phyloP scores from a whole-genome alignment of 768 basidiomycete genomes.

The Trametes villosa region DNA sequence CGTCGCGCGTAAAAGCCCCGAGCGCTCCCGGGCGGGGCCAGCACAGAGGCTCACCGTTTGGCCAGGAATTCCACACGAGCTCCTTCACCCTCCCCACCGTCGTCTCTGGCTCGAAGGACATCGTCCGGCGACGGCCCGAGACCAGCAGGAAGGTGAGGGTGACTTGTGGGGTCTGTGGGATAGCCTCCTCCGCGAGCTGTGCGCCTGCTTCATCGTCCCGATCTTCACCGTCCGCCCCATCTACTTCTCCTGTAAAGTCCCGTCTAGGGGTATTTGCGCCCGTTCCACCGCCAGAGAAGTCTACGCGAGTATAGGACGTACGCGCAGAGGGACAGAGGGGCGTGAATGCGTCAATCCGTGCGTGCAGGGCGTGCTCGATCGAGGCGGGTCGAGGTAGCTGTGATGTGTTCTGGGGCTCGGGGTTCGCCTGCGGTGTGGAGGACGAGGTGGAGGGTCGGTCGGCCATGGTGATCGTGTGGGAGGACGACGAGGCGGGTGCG shows the following conservation, averaged over 20 bases:
- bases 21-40: neutral
- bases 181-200: constrained; percentile 20
- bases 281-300: constrained; percentile 31
- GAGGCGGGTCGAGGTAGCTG: constrained; percentile 10
- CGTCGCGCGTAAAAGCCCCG: constrained; percentile 1
- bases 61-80: constrained; percentile 84
- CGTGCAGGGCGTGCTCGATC: constrained; percentile 20
- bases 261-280: constrained; percentile 27
- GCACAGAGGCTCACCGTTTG: constrained; percentile 51
- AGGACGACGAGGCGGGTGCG: neutral
- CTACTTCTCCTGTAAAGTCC: constrained; percentile 18
- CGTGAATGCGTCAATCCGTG: constrained; percentile 26
- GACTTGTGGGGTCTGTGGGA: constrained; percentile 67
- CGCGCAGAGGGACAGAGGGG: constrained; percentile 49
- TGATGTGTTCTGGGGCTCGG: neutral
- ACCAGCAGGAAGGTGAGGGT: constrained; percentile 74
- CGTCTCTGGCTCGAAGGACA: constrained; percentile 76
- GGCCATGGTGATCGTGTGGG: constrained; percentile 11
- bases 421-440: neutral
- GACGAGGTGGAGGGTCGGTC: constrained; percentile 13
- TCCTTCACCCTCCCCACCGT: constrained; percentile 82
- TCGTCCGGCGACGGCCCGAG: constrained; percentile 67
- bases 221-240: constrained; percentile 22
- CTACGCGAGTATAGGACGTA: constrained; percentile 59
- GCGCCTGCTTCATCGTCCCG: constrained; percentile 9